Evolutionary conservation across 495 filamentous ascomycete genomes (phyloP).

Genomic region (Penicillium cataractarum): DNA sequence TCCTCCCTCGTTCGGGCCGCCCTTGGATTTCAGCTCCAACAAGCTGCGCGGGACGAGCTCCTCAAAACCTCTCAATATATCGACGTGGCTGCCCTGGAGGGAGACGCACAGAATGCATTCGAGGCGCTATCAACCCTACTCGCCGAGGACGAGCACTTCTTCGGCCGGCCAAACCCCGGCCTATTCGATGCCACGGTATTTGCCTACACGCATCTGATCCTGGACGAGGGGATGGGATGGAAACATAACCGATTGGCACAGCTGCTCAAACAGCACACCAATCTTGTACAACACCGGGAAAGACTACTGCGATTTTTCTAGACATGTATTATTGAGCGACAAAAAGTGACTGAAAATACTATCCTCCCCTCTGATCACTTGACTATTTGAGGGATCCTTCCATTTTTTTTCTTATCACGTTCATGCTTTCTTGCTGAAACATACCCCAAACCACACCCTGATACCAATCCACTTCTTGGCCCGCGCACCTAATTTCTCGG

Average conservation of each 20-base stretch:
- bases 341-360: conserved; percentile 20
- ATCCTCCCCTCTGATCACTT: conserved; percentile 15
- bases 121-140: conserved; percentile 74
- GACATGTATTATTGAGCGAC: conserved; percentile 26
- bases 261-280: conserved; percentile 45
- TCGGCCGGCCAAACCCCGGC: conserved; percentile 61
- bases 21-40: conserved; percentile 65
- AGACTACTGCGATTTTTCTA: conserved; percentile 46
- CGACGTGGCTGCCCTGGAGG: conserved; percentile 64
- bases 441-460: conserved; percentile 66
- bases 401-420: neutral
- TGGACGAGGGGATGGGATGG: conserved; percentile 65
- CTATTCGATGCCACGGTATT: conserved; percentile 89
- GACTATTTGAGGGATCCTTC: neutral
- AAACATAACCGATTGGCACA: conserved; percentile 47
- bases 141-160: conserved; percentile 67
- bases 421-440: conserved; percentile 51
- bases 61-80: conserved; percentile 64
- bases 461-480: conserved; percentile 71
- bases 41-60: conserved; percentile 73
- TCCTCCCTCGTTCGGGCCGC: conserved; percentile 63
- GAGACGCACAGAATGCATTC: conserved; percentile 71
- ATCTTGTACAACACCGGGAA: conserved; percentile 59
- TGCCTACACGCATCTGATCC: conserved; percentile 83
- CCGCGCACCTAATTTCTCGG: conserved; percentile 56